Conservation (phyloP, 225 moss, liverwort and hornwort genomes). For the Marchantia paleacea region DNA sequence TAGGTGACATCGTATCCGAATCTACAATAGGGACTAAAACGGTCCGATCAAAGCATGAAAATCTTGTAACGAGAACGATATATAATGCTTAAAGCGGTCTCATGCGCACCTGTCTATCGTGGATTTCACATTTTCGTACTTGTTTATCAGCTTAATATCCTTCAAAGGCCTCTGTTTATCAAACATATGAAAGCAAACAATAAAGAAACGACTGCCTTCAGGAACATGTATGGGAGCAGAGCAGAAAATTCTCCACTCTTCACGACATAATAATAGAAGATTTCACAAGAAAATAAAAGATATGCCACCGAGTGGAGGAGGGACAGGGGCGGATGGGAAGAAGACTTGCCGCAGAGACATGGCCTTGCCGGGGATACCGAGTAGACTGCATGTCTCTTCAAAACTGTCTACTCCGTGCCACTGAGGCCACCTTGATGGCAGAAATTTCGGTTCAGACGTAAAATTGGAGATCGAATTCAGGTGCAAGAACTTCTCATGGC, state of each 20-base stretch:
- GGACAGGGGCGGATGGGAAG: background rate
- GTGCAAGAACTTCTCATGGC: too few relatives aligned
- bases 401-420: too few relatives aligned
- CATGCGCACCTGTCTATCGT: slow-evolving; percentile 26
- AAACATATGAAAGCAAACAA: background rate
- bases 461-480: too few relatives aligned
- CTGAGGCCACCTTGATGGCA: too few relatives aligned
- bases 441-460: too few relatives aligned
- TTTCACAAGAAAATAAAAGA: background rate
- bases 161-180: slow-evolving; percentile 25
- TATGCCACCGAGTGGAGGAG: background rate
- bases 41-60: too few relatives aligned
- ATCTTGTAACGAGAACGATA: too few relatives aligned
- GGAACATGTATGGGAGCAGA: background rate
- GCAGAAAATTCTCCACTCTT: background rate
- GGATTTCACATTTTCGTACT: slow-evolving; percentile 33
- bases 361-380: slow-evolving; percentile 31
- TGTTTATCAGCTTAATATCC: slow-evolving; percentile 24
- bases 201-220: background rate
- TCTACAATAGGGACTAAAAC: too few relatives aligned
- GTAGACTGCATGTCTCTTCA: slow-evolving; percentile 32
- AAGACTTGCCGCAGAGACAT: slow-evolving; percentile 23
- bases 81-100: too few relatives aligned
- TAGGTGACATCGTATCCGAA: too few relatives aligned
- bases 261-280: background rate